These are phyloP conservation scores for Taphrina communis DNA, from an alignment of 1,139 yeast species.

Conservation along the genomic window DNA sequence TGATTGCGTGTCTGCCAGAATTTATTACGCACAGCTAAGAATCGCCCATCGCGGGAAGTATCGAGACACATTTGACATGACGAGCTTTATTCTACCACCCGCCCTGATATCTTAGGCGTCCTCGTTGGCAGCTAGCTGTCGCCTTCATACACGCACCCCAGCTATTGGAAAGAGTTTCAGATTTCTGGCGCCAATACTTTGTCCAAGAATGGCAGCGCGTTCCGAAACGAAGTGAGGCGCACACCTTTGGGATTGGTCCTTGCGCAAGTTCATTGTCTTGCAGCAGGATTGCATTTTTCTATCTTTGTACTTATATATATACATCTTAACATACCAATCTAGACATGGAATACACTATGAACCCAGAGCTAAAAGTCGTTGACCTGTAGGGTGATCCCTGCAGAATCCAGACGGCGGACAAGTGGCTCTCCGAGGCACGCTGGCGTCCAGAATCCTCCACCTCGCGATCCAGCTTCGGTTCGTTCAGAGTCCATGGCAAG, in stretches of 20 bases:
- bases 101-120: background rate
- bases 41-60: background rate
- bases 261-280: too few species aligned
- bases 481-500: constrained; percentile 8
- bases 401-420: background rate
- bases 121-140: background rate
- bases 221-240: constrained; percentile 8
- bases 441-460: constrained; percentile 27
- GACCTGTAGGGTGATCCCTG: constrained; percentile 22
- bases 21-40: background rate
- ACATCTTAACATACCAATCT: background rate
- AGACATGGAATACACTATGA: background rate
- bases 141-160: background rate
- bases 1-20: background rate
- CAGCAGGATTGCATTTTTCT: too few species aligned
- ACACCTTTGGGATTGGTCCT: background rate
- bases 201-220: constrained; percentile 6
- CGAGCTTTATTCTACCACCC: background rate
- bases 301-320: too few species aligned
- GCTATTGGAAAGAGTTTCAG: constrained; percentile 4
- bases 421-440: constrained; percentile 26
- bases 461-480: background rate
- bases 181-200: constrained; percentile 1
- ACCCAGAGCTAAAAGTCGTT: background rate
- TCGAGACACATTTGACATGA: background rate